Evolutionary conservation across 371 early-diverging fungal species (phyloP), one percentile per base, ranked within the genome.

Genomic region (Mortierella sp.): DNA sequence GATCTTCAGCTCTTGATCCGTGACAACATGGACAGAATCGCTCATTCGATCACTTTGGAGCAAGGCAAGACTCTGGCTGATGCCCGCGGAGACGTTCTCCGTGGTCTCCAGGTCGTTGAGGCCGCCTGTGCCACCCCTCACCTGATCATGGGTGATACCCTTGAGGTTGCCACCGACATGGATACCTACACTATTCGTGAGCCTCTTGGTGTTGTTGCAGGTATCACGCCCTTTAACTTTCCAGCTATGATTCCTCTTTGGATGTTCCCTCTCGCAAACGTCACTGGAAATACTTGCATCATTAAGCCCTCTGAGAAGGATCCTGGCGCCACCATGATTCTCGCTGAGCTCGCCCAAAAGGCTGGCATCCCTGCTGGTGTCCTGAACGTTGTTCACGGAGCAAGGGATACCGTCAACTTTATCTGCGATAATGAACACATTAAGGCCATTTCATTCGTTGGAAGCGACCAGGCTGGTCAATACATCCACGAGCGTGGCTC

Each of bases 181-280:
- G 98, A 98, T 75, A 98, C 98, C 13, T 98, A 96, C 83, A 95
- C 94, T 55, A 93, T 96, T 71, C 92, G 96, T 42, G 95, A 97
- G 83, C 98, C 98, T 29, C 86, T 98, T 70, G 99, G 99, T 68
- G 99, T 98, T 34, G 94, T 94, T 54, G 98, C 92, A 55, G 98
- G 97, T 66, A 97, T 98, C 76, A 92, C 93, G 74, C 98, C 99
- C 35, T 98, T 95, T 86, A 98, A 98, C 85, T 98, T 98, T 87
- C 98, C 98, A 5, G 97, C 96, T 51, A 97, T 96, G 97, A 95
- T 98, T 66, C 96, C 95, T 37, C 85, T 92, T 57, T 97, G 98
- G 98, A 96, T 98, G 93, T 96, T 98, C 92, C 99, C 99, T 15
- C 85, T 97, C 54, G 93, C 97, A 53, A 92, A 96, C 76, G 96